These are phyloP conservation scores for Pleurotus tuber-regium DNA, from an alignment of 768 basidiomycete species.

Conservation along the genomic window DNA sequence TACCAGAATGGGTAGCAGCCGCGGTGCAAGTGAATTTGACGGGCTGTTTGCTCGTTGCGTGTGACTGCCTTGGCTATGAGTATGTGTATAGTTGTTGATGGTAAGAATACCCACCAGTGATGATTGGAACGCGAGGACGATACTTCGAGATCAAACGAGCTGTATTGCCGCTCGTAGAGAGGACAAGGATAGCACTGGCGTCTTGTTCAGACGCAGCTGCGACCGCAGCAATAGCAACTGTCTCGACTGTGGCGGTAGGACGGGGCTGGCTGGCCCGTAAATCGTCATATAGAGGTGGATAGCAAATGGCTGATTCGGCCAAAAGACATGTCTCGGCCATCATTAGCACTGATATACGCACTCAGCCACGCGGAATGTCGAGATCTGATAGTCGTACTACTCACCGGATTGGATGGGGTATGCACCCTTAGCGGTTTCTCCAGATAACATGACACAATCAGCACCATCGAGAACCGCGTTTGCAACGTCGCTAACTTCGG, in stretches of 20 bases:
- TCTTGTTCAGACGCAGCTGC: conserved; percentile 94
- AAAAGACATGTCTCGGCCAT: conserved; percentile 99
- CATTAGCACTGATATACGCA: conserved; percentile 72
- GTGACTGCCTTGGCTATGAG: too few relatives aligned
- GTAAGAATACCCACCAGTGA: conserved; percentile 87
- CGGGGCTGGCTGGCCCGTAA: conserved; percentile 74
- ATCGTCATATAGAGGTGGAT: conserved; percentile 92
- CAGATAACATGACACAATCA: conserved; percentile 99
- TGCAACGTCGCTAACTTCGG: conserved; percentile 98
- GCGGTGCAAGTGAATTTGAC: conserved; percentile 95
- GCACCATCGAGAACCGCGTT: conserved; percentile 99
- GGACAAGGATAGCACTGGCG: conserved; percentile 91
- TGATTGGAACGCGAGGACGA: conserved; percentile 89
- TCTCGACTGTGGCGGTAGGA: conserved; percentile 94
- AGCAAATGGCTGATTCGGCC: conserved; percentile 94
- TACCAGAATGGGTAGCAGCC: conserved; percentile 98
- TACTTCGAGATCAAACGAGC: conserved; percentile 97
- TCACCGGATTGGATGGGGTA: conserved; percentile 94
- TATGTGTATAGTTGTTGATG: too few relatives aligned
- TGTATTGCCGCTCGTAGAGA: conserved; percentile 96
- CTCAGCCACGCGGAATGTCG: neutral
- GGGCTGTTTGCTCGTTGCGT: conserved; percentile 91
- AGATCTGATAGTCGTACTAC: too few relatives aligned
- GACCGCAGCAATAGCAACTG: conserved; percentile 93
- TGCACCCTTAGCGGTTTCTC: conserved; percentile 96